phyloP scores from a whole-genome alignment of 257 asterid species.

The Primulina eburnea region DNA sequence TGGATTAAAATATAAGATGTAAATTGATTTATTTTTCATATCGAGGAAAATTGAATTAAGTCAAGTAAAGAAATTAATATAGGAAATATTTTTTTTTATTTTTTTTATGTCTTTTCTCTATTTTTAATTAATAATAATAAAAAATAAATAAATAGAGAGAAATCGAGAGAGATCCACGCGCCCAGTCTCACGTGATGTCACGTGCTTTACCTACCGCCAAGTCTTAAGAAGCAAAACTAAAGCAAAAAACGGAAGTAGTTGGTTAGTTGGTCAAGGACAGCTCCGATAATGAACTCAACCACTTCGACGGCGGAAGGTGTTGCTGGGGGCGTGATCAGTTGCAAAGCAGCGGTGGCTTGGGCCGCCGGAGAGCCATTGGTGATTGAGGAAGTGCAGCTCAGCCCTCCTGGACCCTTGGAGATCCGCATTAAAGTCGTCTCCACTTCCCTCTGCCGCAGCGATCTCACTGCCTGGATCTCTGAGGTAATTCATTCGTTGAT shows the following conservation, averaged over 20 bases:
- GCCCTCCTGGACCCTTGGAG: conserved; percentile 86
- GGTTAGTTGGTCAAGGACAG: neutral
- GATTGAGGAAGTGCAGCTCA: conserved; percentile 81
- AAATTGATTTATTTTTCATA: too few species aligned
- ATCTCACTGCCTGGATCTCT: conserved; percentile 79
- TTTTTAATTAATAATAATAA: too few species aligned
- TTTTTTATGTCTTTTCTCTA: too few species aligned
- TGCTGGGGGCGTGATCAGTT: conserved; percentile 40
- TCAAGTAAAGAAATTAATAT: too few species aligned
- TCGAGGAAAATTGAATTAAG: too few species aligned
- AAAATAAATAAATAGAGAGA: too few species aligned
- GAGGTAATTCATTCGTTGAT: conserved; percentile 32
- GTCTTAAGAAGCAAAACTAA: neutral
- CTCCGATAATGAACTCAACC: neutral
- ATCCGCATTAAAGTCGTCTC: conserved; percentile 77
- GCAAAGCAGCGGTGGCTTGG: conserved; percentile 96
- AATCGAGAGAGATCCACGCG: too few species aligned
- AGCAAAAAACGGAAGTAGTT: neutral
- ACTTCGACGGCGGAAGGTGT: neutral
- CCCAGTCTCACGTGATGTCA: too few species aligned
- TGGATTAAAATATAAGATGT: too few species aligned
- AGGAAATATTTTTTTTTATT: too few species aligned
- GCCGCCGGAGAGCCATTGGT: conserved; percentile 68
- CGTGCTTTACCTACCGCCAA: neutral
- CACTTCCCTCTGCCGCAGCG: conserved; percentile 92